Percentiles rank a stretch among this genome's conserved stretches.
Conservation (phyloP, 2,329 filamentous ascomycete species). For the Acrocalymma vagum region DNA sequence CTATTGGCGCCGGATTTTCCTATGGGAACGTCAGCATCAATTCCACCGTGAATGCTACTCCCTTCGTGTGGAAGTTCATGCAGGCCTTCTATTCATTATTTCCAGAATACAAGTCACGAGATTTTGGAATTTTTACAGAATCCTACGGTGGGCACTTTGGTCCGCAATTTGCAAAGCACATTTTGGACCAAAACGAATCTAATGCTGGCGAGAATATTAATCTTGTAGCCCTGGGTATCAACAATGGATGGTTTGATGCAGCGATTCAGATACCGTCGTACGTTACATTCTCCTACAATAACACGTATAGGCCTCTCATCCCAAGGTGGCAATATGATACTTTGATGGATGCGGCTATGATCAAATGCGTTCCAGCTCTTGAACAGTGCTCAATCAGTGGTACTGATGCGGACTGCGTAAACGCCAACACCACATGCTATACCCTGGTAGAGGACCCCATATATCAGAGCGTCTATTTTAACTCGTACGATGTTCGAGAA, state of each 20-base stretch:
- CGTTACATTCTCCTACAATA: constrained; percentile 11
- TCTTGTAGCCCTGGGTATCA: constrained; percentile 3
- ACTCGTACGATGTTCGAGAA: constrained; percentile 4
- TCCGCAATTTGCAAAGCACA: constrained; percentile 11
- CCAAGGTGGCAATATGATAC: background rate
- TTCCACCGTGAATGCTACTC: background rate
- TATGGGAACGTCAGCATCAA: background rate
- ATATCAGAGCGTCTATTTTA: background rate
- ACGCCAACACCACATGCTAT: constrained; percentile 7
- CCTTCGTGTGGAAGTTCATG: constrained; percentile 1
- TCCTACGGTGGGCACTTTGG: constrained; percentile 9
- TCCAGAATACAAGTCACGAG: background rate
- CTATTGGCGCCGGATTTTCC: constrained; percentile 1
- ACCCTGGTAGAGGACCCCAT: constrained; percentile 2
- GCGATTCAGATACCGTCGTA: constrained; percentile 16
- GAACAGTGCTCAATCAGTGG: constrained; percentile 8
- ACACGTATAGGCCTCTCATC: constrained; percentile 12
- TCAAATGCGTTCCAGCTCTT: constrained; percentile 10
- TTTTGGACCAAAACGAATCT: constrained; percentile 12
- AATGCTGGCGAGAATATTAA: background rate
- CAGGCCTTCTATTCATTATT: constrained; percentile 1
- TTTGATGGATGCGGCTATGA: constrained; percentile 3
- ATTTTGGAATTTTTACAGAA: background rate
- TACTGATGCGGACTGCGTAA: constrained; percentile 9
- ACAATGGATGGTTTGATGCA: constrained; percentile 2